Evolutionary conservation across 2,329 filamentous ascomycete genomes (phyloP).

Genomic region (Apiospora marii): DNA sequence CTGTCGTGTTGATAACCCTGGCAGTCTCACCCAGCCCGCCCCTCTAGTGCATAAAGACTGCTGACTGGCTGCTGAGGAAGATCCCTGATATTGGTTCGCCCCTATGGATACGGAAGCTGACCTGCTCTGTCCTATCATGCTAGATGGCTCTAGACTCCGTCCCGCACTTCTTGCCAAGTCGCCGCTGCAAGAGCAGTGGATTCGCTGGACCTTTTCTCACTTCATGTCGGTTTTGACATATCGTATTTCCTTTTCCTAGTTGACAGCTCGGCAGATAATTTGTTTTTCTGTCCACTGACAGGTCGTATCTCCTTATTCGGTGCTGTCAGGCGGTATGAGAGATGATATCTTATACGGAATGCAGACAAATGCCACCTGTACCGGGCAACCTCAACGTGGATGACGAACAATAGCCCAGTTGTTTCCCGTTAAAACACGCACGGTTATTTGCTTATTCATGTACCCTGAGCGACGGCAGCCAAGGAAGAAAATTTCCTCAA

Average conservation of each 20-base stretch:
- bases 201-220: neutral
- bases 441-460: neutral
- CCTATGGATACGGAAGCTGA: neutral
- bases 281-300: neutral
- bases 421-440: neutral
- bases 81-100: neutral
- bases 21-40: neutral
- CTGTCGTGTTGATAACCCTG: neutral
- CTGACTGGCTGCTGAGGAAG: neutral
- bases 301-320: neutral
- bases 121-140: neutral
- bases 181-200: neutral
- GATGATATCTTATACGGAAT: neutral
- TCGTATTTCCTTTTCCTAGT: neutral
- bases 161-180: neutral
- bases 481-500: neutral
- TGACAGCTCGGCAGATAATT: neutral
- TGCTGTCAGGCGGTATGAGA: neutral
- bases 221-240: neutral
- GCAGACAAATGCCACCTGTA: neutral
- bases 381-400: neutral
- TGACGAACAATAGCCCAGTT: neutral
- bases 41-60: neutral
- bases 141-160: neutral
- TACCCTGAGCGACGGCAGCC: neutral